phyloP scores from a whole-genome alignment of 371 early-diverging fungal genomes.

The Mucor velutinosus region DNA sequence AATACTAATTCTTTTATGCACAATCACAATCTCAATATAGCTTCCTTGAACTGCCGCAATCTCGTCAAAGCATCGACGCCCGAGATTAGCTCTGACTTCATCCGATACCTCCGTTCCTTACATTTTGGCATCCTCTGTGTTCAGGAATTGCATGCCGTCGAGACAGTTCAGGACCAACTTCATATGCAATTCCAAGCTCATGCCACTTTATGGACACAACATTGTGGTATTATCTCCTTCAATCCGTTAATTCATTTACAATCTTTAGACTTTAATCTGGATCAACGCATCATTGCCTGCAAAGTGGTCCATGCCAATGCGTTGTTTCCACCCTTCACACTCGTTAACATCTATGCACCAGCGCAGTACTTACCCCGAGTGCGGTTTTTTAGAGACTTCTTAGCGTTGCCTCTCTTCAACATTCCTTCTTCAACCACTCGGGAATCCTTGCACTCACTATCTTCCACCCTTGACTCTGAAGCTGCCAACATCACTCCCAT shows the following conservation, averaged over 20 bases:
- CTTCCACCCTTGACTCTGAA: too few species aligned
- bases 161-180: not conserved
- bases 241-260: not conserved
- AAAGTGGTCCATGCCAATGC: not conserved
- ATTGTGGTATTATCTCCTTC: constrained; percentile 5
- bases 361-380: not conserved
- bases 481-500: too few species aligned
- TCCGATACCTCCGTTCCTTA: not conserved
- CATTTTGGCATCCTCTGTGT: not conserved
- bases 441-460: too few species aligned
- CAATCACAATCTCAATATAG: too few species aligned
- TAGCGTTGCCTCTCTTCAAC: too few species aligned
- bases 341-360: constrained; percentile 10
- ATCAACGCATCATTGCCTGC: not conserved
- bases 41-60: too few species aligned
- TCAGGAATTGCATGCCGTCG: constrained; percentile 1
- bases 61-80: too few species aligned
- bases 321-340: not conserved
- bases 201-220: not conserved
- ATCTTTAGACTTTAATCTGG: too few species aligned
- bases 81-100: too few species aligned
- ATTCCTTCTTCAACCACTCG: too few species aligned
- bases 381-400: too few species aligned
- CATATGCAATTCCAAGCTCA: not conserved
- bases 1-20: too few species aligned